Percentiles rank a stretch among this genome's conserved stretches.
phyloP scores from a whole-genome alignment of 805 yeast genomes.

The Candida ponderosae region DNA sequence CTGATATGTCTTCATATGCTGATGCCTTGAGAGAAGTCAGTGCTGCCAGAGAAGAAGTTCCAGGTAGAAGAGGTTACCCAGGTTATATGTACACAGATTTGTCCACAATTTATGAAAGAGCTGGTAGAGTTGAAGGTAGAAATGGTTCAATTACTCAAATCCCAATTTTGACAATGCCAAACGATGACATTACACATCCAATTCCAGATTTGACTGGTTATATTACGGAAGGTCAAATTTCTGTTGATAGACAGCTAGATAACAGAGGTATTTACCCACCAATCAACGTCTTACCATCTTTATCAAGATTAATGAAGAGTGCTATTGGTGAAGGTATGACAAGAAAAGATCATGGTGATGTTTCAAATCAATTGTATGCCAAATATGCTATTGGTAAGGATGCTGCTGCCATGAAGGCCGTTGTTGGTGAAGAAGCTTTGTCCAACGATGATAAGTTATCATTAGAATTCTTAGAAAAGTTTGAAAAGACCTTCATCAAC shows the following conservation, averaged over 20 bases:
- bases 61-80: constrained; percentile 99
- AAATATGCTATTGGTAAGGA: constrained; percentile 99
- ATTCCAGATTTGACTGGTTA: constrained; percentile 99
- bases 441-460: constrained; percentile 97
- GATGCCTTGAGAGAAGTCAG: constrained; percentile 99
- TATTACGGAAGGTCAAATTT: constrained; percentile 98
- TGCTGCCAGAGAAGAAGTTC: constrained; percentile 99
- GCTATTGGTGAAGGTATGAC: constrained; percentile 99
- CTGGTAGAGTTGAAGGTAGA: constrained; percentile 99
- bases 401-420: constrained; percentile 99
- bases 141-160: constrained; percentile 99
- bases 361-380: constrained; percentile 96
- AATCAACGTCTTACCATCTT: constrained; percentile 93
- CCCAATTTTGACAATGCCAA: constrained; percentile 99
- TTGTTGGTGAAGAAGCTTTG: constrained; percentile 99
- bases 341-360: constrained; percentile 99
- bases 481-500: constrained; percentile 88
- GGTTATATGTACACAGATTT: constrained; percentile 99
- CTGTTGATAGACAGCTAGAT: constrained; percentile 90
- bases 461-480: constrained; percentile 94
- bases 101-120: constrained; percentile 98
- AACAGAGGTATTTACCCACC: constrained; percentile 99
- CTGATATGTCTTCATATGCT: constrained; percentile 99
- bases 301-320: constrained; percentile 96
- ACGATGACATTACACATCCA: constrained; percentile 99